Evolutionary conservation across 208 protist genomes (phyloP), one percentile per base, ranked within the genome.

Genomic region (Trichomonas vaginalis): DNA sequence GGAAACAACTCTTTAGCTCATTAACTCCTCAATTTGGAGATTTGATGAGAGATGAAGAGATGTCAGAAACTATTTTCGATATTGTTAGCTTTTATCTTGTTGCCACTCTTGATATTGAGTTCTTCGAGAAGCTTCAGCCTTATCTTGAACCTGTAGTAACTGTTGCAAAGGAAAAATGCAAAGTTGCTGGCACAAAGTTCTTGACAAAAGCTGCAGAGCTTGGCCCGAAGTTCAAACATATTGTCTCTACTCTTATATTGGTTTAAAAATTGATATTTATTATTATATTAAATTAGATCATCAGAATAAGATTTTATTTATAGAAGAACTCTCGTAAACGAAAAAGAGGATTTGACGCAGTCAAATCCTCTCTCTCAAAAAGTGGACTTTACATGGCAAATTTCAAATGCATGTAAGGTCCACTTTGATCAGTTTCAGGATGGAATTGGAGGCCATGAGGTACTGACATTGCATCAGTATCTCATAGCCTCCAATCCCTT

Each of bases 11-110:
- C 6, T 92, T 92, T 39, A 45, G 40, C 10, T n/a, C 40, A 51
- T 40, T 92, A 27, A 48, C 32, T 12, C 86, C 86, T 15, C 86
- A 92, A 47, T 92, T 92, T 51, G 86, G 45, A 8, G 86, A 92
- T 39, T 51, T 92, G 37, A 92, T 92, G 86, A 48, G 86, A 39
- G 86, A 92, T 92, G 86, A 92, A 51, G 86, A 92, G 39, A 92
- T 39, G 86, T 39, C 86, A 51, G 86, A 92, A 35, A 42, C 45
- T 17, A 51, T 92, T 27, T 92, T 92, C 27, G 86, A 92, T 51
- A 51, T 92, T n/a, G 10, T 92, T 92, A 45, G 86, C 27, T 92
- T 92, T 51, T 92, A 92, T 32, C 45, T 92, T 35, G 40, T 51
- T 35, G 45, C 45, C 14, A 92, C 86, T 21, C 32, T 51, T 1